A percentile compares a stretch with the other conserved stretches of the same genome.
phyloP scores from a whole-genome alignment of 2,329 filamentous ascomycete species.

The Diplodia intermedia region DNA sequence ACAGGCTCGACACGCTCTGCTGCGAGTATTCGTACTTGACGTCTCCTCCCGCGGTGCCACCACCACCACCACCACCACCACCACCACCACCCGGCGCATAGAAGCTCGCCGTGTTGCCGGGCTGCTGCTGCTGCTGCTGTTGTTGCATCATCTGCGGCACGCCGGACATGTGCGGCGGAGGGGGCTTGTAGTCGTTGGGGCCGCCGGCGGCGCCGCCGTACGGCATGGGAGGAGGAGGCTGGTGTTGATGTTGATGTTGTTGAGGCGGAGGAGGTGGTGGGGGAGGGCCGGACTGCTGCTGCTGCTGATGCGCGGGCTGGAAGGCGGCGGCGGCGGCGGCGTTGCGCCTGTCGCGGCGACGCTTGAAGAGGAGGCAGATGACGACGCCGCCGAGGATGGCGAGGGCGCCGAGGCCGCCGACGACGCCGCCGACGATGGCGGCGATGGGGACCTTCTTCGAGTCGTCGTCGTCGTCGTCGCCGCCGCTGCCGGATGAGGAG shows the following conservation, averaged over 20 bases:
- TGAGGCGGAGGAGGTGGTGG: background rate
- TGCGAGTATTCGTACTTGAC: constrained; percentile 17
- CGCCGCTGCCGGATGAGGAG: background rate
- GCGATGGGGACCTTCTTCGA: constrained; percentile 36
- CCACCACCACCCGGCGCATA: constrained; percentile 4
- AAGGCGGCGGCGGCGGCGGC: constrained; percentile 22
- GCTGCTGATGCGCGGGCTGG: background rate
- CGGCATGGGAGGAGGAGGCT: constrained; percentile 18
- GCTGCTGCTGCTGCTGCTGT: background rate
- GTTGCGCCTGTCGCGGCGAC: constrained; percentile 36
- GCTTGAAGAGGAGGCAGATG: constrained; percentile 38
- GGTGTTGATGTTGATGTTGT: constrained; percentile 8
- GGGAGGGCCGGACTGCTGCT: no score
- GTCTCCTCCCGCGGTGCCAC: background rate
- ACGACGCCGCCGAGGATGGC: constrained; percentile 36
- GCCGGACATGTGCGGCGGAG: constrained; percentile 13
- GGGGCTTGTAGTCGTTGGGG: constrained; percentile 36
- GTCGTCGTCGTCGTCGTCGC: background rate
- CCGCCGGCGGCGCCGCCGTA: constrained; percentile 29
- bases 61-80: no score
- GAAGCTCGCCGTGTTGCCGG: constrained; percentile 10
- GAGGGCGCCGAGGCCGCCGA: constrained; percentile 42
- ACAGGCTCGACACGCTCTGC: constrained; percentile 5
- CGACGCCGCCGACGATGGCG: constrained; percentile 45
- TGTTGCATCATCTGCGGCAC: constrained; percentile 12